Evolutionary conservation across 2,329 filamentous ascomycete genomes (phyloP), one percentile per base, ranked within the genome.

Genomic region (Monosporascus sp.): DNA sequence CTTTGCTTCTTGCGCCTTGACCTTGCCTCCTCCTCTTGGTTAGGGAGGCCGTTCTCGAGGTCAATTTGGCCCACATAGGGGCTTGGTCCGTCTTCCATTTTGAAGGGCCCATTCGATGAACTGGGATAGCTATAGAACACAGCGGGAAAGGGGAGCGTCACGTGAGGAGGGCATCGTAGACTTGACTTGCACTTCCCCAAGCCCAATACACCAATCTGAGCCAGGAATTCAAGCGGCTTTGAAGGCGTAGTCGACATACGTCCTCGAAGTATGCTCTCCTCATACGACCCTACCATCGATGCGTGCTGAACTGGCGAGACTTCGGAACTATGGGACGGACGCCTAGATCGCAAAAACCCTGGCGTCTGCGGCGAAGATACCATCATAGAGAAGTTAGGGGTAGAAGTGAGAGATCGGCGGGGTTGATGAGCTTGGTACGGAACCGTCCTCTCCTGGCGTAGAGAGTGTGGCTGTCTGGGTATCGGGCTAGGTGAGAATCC

Each of bases 211-310:
- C 94, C 94, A 53, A 99, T 97, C 66, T 97, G 91, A 27, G 94
- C 94, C 6, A 95, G 80, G 65, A 99, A 99, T 59, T 96, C 86
- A 6, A 99, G 75, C 6, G 94, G 93, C 59, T 89, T 92, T 1
- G 93, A 97, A 0, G 94, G 93, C 2, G 86, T 94, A 1, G 92
- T 97, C 27, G 94, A 97, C 94, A 99, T 99, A 57, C 94, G 84
- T 39, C 94, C 94, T 47, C 90, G 85, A 2, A 99, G 75, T 55
- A 99, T 97, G 27, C 91, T 97, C 72, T 99, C 94, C 70, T 99
- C 94, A 62, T 97, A 99, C 2, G 93, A 97, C 2, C 94, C 94
- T 2, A 97, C 93, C 88, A 99, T 95, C 3, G 92, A 92, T 8
- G 93, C 92, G 70, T 95, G 90, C 52, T 93, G 89, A 27, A 94